Conservation (phyloP, 331 rosid species). For the Acacia pycnantha region DNA sequence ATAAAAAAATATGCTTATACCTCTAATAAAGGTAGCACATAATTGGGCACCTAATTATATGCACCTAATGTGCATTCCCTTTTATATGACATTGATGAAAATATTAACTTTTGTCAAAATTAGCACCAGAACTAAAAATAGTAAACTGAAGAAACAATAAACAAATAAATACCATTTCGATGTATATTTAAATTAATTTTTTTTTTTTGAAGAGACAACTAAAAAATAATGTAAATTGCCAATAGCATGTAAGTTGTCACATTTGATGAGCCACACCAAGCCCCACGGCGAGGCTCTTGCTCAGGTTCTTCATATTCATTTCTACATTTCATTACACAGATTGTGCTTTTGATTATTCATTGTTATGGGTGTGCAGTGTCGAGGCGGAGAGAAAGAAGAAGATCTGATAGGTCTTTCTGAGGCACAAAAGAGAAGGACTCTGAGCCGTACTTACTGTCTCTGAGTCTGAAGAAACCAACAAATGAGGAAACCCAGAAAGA, state of each 20-base stretch:
- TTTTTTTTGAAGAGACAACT: neutral
- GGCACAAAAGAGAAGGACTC: no score
- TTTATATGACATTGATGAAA: neutral
- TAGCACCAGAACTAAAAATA: neutral
- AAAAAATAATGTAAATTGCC: neutral
- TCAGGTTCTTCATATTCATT: neutral
- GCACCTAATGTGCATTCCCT: no score
- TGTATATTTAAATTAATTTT: neutral
- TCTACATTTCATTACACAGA: no score
- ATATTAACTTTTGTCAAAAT: neutral
- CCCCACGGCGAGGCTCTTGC: neutral
- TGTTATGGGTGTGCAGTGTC: no score
- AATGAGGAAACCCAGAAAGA: neutral
- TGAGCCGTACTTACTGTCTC: no score
- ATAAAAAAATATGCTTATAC: no score
- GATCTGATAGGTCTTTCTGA: neutral
- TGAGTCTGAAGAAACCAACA: no score
- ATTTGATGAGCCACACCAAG: no score
- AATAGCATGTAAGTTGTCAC: neutral
- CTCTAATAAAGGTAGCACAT: no score
- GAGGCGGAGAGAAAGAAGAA: no score
- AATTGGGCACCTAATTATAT: no score
- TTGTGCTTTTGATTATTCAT: no score
- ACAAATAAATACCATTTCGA: neutral
- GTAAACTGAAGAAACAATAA: neutral